Conservation (phyloP, 1,284 basidiomycete genomes). For the Moesziomyces antarcticus region DNA sequence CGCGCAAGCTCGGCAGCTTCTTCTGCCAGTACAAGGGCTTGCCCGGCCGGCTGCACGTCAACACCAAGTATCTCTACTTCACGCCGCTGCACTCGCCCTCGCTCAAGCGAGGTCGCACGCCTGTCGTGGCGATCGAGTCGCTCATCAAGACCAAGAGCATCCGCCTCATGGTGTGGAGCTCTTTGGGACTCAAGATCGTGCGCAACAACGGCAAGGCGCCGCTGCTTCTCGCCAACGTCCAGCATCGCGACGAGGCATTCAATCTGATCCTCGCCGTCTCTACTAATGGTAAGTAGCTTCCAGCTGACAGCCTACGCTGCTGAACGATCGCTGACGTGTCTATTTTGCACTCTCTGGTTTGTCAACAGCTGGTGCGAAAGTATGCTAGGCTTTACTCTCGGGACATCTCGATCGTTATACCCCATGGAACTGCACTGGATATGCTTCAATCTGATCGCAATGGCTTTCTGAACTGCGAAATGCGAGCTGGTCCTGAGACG, state of each 20-base stretch:
- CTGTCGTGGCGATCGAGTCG: conserved; percentile 55
- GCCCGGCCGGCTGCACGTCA: conserved; percentile 63
- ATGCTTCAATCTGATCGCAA: not conserved
- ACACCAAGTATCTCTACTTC: conserved; percentile 61
- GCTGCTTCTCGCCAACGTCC: conserved; percentile 59
- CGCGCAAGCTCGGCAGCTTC: conserved; percentile 63
- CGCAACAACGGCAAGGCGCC: conserved; percentile 54
- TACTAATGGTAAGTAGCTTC: conserved; percentile 29
- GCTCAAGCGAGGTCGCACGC: conserved; percentile 52
- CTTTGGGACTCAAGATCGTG: conserved; percentile 59
- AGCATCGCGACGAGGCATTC: conserved; percentile 65
- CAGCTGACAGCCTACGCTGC: too few species aligned
- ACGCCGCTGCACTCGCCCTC: conserved; percentile 58
- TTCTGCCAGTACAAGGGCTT: conserved; percentile 66
- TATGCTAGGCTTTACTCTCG: not conserved
- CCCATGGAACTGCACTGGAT: not conserved
- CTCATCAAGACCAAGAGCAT: conserved; percentile 64
- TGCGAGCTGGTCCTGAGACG: too few species aligned
- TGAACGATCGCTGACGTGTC: not conserved
- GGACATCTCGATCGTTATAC: not conserved
- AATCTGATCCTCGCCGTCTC: conserved; percentile 63
- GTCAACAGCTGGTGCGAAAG: conserved; percentile 14
- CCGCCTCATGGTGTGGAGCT: conserved; percentile 60
- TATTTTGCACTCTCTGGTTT: not conserved
- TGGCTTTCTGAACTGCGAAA: too few species aligned